Base-by-base conservation (phyloP, 2,329 filamentous ascomycete genomes). In the Parascedosporium putredinis region DNA sequence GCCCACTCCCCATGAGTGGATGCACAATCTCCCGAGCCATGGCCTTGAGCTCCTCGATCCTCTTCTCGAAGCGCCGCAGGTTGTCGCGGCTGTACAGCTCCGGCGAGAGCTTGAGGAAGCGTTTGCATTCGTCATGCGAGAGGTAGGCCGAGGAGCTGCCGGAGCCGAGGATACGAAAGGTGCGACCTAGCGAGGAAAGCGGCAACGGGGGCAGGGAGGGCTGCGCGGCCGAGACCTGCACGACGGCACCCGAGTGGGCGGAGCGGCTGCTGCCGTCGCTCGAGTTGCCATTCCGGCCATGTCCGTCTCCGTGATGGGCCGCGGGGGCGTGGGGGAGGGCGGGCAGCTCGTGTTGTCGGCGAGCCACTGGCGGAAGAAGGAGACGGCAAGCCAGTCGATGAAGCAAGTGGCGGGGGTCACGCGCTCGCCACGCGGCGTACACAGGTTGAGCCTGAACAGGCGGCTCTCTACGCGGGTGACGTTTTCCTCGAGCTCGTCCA, bases 341-440 rank as follows among this genome's bases (percentile, higher is more conserved):
- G 83, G 76, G 0, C 88, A 84, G 2, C 86, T 84, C 4, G 87
- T 95, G 64, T 89, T 91, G 59, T 96, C 90, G 3, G 88, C 88
- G 5, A 96, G 74, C 89, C 90, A 96, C 65, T 95, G 88, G 3
- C 91, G 79, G 67, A 96, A 97, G 10, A 95, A 72, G 38, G 81
- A 87, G 45, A 95, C 80, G 16, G 82, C 88, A 5, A 95, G 78
- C 90, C 90, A 96, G 66, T 95, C 88, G 20, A 95, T 73, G 63
- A 90, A 95, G 49, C 81, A 82, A 46, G 84, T 93, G 18, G 74
- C 72, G 0, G 91, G 91, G 2, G 76, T 84, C 42, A 96, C 86
- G 49, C 88, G 79, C 62, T 96, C 89, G 49, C 90, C 91, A 54
- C 83, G 74, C 9, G 81, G 78, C 18, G 86, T 95, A 3, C 81